Base-by-base conservation (phyloP, 75 land plant species). In the Ceratopteris richardii region DNA sequence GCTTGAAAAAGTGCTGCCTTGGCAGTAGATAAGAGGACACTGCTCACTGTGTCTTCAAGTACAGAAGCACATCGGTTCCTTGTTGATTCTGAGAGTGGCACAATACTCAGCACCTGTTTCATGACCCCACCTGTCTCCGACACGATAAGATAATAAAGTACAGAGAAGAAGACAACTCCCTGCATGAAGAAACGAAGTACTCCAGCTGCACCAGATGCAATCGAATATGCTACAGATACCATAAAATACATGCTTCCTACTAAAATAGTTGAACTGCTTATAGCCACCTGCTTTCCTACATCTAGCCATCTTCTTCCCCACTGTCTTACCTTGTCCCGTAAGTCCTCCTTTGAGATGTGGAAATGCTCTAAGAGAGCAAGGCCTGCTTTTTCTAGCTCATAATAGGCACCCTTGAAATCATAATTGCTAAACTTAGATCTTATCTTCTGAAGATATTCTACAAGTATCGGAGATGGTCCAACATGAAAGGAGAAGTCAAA, bases 101-200 rank as follows among this genome's bases (percentile, higher is more conserved):
- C 56, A 86, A 92, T 76, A 19, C 62, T 44, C 41, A 92, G 61
- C 1, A 69, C 86, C 31, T 88, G 97, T 40, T 85, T 77, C 19
- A 84, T 84, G 20, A 81, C 97, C 11, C 97, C 97, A 28, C 97
- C 97, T 7, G 84, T 75, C 44, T 88, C 84, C 2, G 97, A 80
- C 1, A 93, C 85, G 33, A 87, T 88, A 10, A 92, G 79, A 50
- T 82, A 85, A 44, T 84, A 88, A 48, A 92, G 58, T 27, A 92
- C 70, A 85, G 77, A 82, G 21, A 82, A 64, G 72, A 88, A 92
- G 9, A 92, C 77, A 54, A 77, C 67, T n/a, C 72, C 57, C 44
- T 87, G 87, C 2, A 88, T 80, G 16, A 88, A 23, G 44, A 92
- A 92, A 30, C 80, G 84, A 50, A 84, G 37, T 19, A 92, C 63